Evolutionary conservation across 2,329 filamentous ascomycete genomes (phyloP), one percentile per base, ranked within the genome.

Genomic region (Talaromyces islandicus): DNA sequence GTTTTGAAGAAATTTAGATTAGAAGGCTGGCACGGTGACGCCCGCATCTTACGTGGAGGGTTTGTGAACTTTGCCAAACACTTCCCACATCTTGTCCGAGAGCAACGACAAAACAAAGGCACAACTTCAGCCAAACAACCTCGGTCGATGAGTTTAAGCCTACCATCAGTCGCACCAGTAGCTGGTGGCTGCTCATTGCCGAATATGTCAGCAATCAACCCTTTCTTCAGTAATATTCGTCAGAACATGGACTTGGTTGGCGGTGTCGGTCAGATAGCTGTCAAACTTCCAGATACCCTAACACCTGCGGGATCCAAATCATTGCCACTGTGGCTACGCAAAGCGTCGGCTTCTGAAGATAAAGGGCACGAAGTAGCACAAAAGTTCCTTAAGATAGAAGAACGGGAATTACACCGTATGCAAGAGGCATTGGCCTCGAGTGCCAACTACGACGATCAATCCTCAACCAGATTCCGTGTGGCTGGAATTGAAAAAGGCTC

Each of bases 171-270:
- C 43, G 84, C 88, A 1, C 90, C 90, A 1, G 89, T 96, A n/a
- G 89, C 92, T 60, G 94, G 93, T 60, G 93, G 93, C 7, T 96
- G 96, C 64, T 84, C 86, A 61, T 86, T 97, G 72, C 94, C 94
- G 4, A 69, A 75, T 1, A 78, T 85, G 0, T 86, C 86, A 62
- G 84, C 85, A 0, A 82, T 86, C 0, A 96, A 95, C 67, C 92
- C 93, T 0, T 97, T 99, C 78, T 97, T 97, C 73, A 87, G 87
- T 63, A 97, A 97, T 65, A 97, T 99, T 67, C 87, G 94, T 50
- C 94, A 97, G 73, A 96, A 97, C 64, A 93, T 95, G 85, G 94
- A 97, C 70, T 80, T 99, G 19, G 88, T 95, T 32, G 92, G 91
- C 65, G 94, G 94, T 21, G 93, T 97, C 11, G 94, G 94, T 0